Evolutionary conservation across 768 basidiomycete species (phyloP), one percentile per base, ranked within the genome.

Genomic region (Hericium coralloides): DNA sequence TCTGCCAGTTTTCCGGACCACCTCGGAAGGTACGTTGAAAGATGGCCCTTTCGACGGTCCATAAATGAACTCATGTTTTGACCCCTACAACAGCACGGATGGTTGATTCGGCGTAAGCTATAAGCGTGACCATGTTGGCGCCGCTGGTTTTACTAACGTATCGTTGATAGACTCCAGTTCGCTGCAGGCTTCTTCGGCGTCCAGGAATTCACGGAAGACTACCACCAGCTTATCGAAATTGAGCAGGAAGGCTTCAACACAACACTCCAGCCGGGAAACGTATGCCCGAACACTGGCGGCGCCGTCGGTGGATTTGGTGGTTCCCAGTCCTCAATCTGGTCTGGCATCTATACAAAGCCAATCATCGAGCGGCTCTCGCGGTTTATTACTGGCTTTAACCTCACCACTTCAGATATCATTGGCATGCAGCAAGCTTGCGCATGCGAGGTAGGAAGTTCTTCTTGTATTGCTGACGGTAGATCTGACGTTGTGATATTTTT

Each of bases 111-210:
- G 69, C 68, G 66, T 66, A 55, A 53, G 65, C 36, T 51, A 43
- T 67, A 26, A 26, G 7, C 26, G 2, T n/a, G 1, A 17, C 41
- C 15, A 17, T 17, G 17, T 43, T 65, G 3, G 68, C 67, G 72
- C 62, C 68, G 60, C 62, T 55, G 56, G 45, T 48, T n/a, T 31
- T 9, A 23, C 26, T 2, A 6, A 1, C 38, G 12, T 31, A 2
- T 67, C 73, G 1, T 12, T 10, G 2, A 10, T 26, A 68, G 67
- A 9, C 69, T 76, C 47, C 75, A 79, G 63, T 80, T 79, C 61
- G 77, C 77, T 1, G 73, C 76, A 12, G 79, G 78, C n/a, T 76
- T 76, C 69, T 75, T 74, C 53, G 74, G 74, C 8, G 67, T 76
- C 26, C 74, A 75, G 25, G 71, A 69, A 9, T 77, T 75, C 18